phyloP scores from a whole-genome alignment of 148 eudicot genomes.

The Limonium bicolor region DNA sequence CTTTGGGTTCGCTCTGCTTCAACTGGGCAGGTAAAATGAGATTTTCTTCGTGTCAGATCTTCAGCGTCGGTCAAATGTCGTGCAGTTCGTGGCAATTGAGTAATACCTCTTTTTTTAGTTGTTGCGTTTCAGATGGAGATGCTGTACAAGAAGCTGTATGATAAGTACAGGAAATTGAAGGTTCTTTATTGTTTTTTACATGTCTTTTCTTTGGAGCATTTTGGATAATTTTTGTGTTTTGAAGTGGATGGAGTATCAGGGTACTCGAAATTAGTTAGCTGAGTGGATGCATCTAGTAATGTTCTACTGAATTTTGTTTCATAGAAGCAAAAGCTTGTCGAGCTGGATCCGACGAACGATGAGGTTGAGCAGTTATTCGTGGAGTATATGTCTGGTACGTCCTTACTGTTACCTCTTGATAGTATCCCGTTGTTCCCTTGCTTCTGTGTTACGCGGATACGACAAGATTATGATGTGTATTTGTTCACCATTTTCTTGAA shows the following conservation, averaged over 20 bases:
- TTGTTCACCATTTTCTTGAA: background rate
- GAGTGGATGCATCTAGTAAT: background rate
- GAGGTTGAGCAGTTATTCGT: constrained; percentile 52
- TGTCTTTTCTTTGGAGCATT: background rate
- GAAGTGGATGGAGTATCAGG: background rate
- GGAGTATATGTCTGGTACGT: constrained; percentile 40
- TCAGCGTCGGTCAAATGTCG: too few relatives aligned
- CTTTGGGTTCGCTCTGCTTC: too few relatives aligned
- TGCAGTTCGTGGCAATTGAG: too few relatives aligned
- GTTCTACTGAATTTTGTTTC: background rate
- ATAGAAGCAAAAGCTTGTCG: constrained; percentile 14
- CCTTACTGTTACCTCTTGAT: too few relatives aligned
- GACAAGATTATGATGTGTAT: background rate
- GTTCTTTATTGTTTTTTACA: constrained; percentile 12
- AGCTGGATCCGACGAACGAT: constrained; percentile 24
- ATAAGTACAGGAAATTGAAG: constrained; percentile 57
- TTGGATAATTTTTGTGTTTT: background rate
- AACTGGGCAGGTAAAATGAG: too few relatives aligned
- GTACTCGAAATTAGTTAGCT: background rate
- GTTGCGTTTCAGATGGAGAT: constrained; percentile 58
- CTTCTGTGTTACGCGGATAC: background rate
- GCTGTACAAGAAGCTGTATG: constrained; percentile 54
- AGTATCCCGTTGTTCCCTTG: constrained; percentile 16
- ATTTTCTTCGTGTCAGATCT: too few relatives aligned
- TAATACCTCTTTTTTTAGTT: too few relatives aligned